Conservation (phyloP, 2,329 filamentous ascomycete species). For the Colletotrichum ledebouriae region DNA sequence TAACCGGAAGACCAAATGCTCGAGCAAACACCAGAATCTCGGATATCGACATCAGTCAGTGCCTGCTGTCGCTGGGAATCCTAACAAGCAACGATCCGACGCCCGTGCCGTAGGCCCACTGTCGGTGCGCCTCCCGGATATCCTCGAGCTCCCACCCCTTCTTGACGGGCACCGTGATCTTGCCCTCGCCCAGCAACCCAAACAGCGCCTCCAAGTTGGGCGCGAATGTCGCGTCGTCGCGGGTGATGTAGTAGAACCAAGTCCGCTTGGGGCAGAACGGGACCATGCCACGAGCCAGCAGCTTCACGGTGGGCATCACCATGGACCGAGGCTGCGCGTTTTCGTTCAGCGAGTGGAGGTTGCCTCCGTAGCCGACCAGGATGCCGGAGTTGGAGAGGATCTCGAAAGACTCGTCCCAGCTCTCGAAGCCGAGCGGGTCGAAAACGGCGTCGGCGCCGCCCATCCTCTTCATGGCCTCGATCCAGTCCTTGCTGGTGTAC, state of each 20-base stretch:
- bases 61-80: slow-evolving; percentile 34
- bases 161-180: slow-evolving; percentile 54
- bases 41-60: not conserved
- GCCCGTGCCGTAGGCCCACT: slow-evolving; percentile 52
- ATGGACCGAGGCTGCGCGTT: slow-evolving; percentile 51
- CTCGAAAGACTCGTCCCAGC: slow-evolving; percentile 62
- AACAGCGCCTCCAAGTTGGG: slow-evolving; percentile 50
- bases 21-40: not conserved
- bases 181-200: slow-evolving; percentile 49
- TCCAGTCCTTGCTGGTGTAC: slow-evolving; percentile 65
- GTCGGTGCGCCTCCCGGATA: slow-evolving; percentile 53
- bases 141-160: slow-evolving; percentile 57
- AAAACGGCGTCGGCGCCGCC: slow-evolving; percentile 63
- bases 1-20: too few species aligned
- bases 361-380: slow-evolving; percentile 56
- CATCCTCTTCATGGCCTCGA: slow-evolving; percentile 54
- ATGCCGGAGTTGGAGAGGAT: slow-evolving; percentile 58
- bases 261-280: slow-evolving; percentile 47
- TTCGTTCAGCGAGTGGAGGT: slow-evolving; percentile 49
- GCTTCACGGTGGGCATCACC: slow-evolving; percentile 50
- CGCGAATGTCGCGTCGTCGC: slow-evolving; percentile 51
- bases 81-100: slow-evolving; percentile 55
- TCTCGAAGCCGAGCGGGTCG: slow-evolving; percentile 64
- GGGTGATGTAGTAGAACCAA: slow-evolving; percentile 53
- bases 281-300: slow-evolving; percentile 47